Evolutionary conservation across 1,139 yeast species (phyloP).

Genomic region (Hanseniaspora uvarum): DNA sequence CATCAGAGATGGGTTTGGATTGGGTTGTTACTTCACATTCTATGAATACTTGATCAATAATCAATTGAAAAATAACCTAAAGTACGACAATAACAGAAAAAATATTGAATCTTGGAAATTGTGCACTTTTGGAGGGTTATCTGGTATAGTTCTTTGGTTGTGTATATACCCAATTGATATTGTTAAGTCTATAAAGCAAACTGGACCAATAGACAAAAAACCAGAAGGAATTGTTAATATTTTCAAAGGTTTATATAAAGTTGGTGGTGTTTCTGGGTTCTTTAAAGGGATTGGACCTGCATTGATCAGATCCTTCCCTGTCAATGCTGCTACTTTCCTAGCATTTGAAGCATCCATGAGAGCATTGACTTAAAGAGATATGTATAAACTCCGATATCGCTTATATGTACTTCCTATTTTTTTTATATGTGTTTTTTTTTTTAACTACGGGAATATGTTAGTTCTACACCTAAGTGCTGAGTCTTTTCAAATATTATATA

Average conservation of each 20-base stretch:
- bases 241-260: conserved; percentile 41
- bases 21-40: conserved; percentile 80
- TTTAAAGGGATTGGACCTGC: conserved; percentile 86
- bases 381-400: background rate
- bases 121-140: conserved; percentile 71
- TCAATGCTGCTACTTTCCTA: conserved; percentile 89
- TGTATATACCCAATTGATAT: conserved; percentile 77
- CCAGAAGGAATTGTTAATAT: conserved; percentile 41
- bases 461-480: too few relatives aligned
- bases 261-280: conserved; percentile 62
- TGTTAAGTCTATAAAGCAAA: conserved; percentile 74
- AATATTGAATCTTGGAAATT: conserved; percentile 70
- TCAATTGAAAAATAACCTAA: conserved; percentile 39
- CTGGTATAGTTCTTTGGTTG: conserved; percentile 81
- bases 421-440: background rate
- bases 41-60: conserved; percentile 73
- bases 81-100: conserved; percentile 41
- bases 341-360: conserved; percentile 85
- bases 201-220: conserved; percentile 53
- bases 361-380: conserved; percentile 25
- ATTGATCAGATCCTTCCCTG: conserved; percentile 89
- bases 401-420: background rate
- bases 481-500: background rate
- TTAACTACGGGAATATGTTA: too few relatives aligned
- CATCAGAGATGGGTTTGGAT: conserved; percentile 73